Percentiles rank a stretch among this genome's conserved stretches.
Evolutionary conservation across 345 rosid genomes (phyloP).

Genomic region (Populus pruinosa): DNA sequence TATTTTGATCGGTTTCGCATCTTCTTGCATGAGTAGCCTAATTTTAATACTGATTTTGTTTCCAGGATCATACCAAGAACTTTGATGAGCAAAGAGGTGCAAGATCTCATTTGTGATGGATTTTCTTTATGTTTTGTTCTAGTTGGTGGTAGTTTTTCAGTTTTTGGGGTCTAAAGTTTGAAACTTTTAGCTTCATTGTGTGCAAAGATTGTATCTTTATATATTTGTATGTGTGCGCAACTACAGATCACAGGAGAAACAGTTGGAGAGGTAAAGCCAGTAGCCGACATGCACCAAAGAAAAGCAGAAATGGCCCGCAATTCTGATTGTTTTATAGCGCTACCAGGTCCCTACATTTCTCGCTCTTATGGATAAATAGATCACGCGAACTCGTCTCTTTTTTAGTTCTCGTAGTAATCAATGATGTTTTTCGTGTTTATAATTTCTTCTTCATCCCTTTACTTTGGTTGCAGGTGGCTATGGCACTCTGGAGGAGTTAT

Average conservation of each 20-base stretch:
- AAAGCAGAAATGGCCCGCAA: constrained; percentile 96
- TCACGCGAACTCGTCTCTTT: background rate
- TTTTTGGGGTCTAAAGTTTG: background rate
- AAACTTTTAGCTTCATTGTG: background rate
- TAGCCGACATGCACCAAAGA: constrained; percentile 95
- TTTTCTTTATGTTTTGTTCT: background rate
- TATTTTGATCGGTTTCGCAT: background rate
- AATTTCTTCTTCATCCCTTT: background rate
- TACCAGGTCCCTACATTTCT: constrained; percentile 61
- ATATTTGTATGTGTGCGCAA: background rate
- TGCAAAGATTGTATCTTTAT: background rate
- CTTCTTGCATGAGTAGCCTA: background rate
- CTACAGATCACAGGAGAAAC: constrained; percentile 73
- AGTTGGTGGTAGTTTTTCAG: background rate
- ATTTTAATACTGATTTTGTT: background rate
- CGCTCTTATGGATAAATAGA: background rate
- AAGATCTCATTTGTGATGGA: background rate
- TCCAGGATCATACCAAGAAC: constrained; percentile 54
- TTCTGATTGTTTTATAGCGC: constrained; percentile 92
- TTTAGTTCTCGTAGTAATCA: background rate
- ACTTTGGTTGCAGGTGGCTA: constrained; percentile 63
- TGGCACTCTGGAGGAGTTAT: constrained; percentile 83
- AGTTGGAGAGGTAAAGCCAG: constrained; percentile 79
- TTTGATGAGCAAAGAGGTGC: constrained; percentile 50
- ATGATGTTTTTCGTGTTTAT: background rate